Percentiles rank a stretch among this genome's conserved stretches.
These are phyloP conservation scores for Scalesia atractyloides DNA, from an alignment of 129 eudicot species.

Conservation along the genomic window DNA sequence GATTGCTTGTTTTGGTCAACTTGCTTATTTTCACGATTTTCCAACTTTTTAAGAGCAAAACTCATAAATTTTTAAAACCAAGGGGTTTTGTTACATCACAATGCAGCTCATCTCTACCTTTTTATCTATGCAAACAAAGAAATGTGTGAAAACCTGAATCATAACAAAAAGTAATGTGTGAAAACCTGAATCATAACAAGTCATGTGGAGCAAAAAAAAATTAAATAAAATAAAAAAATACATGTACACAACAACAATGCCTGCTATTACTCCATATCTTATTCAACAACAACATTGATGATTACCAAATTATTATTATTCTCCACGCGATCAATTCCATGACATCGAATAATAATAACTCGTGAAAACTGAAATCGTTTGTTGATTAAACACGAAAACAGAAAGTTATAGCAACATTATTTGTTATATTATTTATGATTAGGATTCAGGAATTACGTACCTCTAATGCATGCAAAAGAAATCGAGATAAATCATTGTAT, in stretches of 20 bases:
- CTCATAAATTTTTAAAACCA: neutral
- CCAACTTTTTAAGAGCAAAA: neutral
- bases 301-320: neutral
- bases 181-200: conserved; percentile 1
- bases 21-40: no score
- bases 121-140: neutral
- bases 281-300: neutral
- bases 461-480: neutral
- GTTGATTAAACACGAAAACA: neutral
- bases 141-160: no score
- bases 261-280: neutral
- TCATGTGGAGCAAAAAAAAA: neutral
- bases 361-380: neutral
- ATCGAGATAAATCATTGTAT: neutral
- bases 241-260: neutral
- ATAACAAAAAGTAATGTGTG: neutral
- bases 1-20: no score
- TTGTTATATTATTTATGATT: neutral
- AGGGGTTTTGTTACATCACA: neutral
- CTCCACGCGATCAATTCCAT: neutral
- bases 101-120: neutral
- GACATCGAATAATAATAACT: neutral
- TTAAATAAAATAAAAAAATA: neutral
- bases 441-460: neutral
- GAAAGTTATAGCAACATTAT: neutral